These are phyloP conservation scores for Phytopythium montanum DNA, from an alignment of 352 stramenopile species.

Conservation along the genomic window DNA sequence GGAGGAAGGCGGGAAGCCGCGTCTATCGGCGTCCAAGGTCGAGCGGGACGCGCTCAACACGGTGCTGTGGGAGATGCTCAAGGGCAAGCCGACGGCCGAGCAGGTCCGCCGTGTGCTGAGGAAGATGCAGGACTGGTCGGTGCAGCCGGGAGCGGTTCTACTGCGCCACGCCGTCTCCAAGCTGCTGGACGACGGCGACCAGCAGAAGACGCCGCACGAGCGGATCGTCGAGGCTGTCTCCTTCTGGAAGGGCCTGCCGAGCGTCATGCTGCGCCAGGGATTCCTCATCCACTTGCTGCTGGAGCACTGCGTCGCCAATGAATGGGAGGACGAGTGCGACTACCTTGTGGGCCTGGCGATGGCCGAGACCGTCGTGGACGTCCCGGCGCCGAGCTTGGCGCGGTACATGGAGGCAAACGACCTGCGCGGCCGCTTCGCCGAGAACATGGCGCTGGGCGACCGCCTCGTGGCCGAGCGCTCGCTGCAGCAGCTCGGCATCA, in stretches of 20 bases:
- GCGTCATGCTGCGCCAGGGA: conserved; percentile 29
- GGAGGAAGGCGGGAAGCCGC: neutral
- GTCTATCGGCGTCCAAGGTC: conserved; percentile 16
- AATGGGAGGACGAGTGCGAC: conserved; percentile 27
- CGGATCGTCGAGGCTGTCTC: conserved; percentile 26
- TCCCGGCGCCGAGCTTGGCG: conserved; percentile 24
- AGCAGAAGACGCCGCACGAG: conserved; percentile 16
- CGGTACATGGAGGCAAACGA: conserved; percentile 35
- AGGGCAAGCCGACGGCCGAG: conserved; percentile 23
- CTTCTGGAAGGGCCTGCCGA: conserved; percentile 30
- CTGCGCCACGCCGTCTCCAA: conserved; percentile 28
- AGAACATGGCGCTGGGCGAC: conserved; percentile 25
- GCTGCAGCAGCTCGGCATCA: conserved; percentile 20
- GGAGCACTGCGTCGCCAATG: conserved; percentile 24
- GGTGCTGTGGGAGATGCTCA: conserved; percentile 53
- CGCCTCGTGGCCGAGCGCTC: conserved; percentile 23
- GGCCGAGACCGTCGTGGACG: conserved; percentile 15
- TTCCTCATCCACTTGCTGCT: conserved; percentile 50
- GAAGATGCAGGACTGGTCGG: conserved; percentile 32
- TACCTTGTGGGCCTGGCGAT: conserved; percentile 29
- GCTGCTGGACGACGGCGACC: conserved; percentile 29
- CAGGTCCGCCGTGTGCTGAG: conserved; percentile 33
- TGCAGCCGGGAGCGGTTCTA: conserved; percentile 24
- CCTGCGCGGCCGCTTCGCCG: conserved; percentile 24
- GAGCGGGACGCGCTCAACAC: conserved; percentile 38